Percentiles rank a stretch among this genome's conserved stretches.
Evolutionary conservation across 176 grass and related monocot genomes (phyloP).

Genomic region (Tillandsia fasciculata): DNA sequence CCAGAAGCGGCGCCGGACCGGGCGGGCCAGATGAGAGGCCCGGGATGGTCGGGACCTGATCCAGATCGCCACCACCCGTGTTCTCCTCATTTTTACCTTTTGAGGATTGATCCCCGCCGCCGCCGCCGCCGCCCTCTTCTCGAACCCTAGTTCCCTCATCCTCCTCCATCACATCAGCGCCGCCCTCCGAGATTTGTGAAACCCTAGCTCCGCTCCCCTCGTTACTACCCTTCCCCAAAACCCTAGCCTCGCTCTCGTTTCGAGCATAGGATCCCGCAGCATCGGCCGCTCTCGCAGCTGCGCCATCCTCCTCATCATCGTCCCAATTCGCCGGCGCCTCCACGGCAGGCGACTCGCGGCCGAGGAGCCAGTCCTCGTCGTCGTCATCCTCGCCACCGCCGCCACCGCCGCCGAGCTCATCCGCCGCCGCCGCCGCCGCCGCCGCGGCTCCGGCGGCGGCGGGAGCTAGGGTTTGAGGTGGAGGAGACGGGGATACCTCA

Average conservation of each 20-base stretch:
- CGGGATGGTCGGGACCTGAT: conserved; percentile 42
- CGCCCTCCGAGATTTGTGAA: conserved; percentile 4
- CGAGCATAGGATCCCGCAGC: not conserved
- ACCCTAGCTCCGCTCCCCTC: conserved; percentile 4
- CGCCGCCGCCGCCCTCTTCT: not conserved
- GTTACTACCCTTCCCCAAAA: conserved; percentile 16
- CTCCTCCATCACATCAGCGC: not conserved
- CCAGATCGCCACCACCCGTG: conserved; percentile 17
- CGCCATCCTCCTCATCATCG: conserved; percentile 36
- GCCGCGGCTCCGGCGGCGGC: not conserved
- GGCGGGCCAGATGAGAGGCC: conserved; percentile 43
- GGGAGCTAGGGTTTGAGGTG: conserved; percentile 27
- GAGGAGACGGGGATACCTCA: not conserved
- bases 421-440: not conserved
- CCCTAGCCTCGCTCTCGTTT: conserved; percentile 16
- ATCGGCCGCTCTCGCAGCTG: not conserved
- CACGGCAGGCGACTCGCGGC: conserved; percentile 30
- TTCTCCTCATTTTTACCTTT: too few relatives aligned
- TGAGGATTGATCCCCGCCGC: not conserved
- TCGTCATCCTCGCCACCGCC: conserved; percentile 12
- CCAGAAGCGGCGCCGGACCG: not conserved
- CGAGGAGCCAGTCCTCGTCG: conserved; percentile 75
- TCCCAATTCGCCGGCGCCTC: conserved; percentile 65
- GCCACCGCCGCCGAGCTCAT: conserved; percentile 23
- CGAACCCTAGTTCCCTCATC: not conserved